Conservation (phyloP, 2,329 filamentous ascomycete species). For the Fusarium sp. region DNA sequence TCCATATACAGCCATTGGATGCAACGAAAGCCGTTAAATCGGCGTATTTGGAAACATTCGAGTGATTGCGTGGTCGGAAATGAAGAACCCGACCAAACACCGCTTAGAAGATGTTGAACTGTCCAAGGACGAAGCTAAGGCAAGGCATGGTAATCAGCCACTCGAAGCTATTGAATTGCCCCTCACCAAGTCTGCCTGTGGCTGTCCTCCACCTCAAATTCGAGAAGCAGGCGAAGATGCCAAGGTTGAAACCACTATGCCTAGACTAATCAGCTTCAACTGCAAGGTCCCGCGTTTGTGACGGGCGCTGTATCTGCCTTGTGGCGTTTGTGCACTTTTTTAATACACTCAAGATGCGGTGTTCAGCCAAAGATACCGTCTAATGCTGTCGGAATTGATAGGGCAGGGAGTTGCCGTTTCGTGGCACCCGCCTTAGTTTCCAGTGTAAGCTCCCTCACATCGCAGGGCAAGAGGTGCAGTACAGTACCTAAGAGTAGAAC, state of each 20-base stretch:
- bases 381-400: not conserved
- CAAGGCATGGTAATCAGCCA: not conserved
- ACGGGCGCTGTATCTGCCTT: not conserved
- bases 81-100: not conserved
- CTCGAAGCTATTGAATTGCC: not conserved
- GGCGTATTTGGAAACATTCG: not conserved
- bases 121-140: not conserved
- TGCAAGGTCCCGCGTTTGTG: constrained; percentile 3
- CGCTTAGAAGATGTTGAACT: not conserved
- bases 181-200: constrained; percentile 1
- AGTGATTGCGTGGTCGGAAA: not conserved
- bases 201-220: not conserved
- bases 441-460: not conserved
- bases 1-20: not conserved
- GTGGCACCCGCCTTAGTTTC: not conserved
- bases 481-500: not conserved
- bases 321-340: not conserved
- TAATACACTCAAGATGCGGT: not conserved
- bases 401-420: constrained; percentile 4
- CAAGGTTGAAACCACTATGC: constrained; percentile 1
- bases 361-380: not conserved
- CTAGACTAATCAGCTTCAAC: not conserved
- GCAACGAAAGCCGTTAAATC: not conserved
- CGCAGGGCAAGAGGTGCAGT: not conserved
- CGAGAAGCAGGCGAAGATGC: not conserved